These are phyloP conservation scores for Coemansia sp. DNA, from an alignment of 192 early-diverging fungal species.

Conservation along the genomic window DNA sequence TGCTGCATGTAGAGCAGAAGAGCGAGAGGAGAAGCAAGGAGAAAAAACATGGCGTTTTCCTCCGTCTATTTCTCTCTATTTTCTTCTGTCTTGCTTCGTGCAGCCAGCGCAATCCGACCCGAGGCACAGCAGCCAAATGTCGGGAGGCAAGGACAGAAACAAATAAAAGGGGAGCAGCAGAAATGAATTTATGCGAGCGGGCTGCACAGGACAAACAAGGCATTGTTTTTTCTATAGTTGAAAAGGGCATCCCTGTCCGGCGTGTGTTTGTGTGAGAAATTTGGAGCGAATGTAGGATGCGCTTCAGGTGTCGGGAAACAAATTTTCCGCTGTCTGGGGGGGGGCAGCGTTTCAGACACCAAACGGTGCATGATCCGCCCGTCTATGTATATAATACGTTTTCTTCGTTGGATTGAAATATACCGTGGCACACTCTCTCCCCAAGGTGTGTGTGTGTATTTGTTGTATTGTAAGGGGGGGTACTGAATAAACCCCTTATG, in stretches of 20 bases:
- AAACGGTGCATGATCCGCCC: no score
- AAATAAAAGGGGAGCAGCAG: background rate
- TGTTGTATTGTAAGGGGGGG: no score
- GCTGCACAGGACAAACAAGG: slow-evolving; percentile 7
- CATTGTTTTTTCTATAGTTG: background rate
- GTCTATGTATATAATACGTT: no score
- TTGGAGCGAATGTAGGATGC: background rate
- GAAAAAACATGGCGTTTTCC: no score
- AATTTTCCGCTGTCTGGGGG: background rate
- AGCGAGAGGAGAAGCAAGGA: no score
- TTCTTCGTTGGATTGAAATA: background rate
- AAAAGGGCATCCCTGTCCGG: no score
- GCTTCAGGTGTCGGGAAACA: background rate
- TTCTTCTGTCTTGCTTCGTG: no score
- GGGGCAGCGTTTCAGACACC: background rate
- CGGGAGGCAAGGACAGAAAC: background rate
- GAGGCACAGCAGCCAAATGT: no score
- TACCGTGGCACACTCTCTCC: background rate
- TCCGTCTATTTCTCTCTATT: no score
- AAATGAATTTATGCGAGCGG: slow-evolving; percentile 13
- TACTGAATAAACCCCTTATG: no score
- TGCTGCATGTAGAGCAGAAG: no score
- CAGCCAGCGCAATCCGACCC: no score
- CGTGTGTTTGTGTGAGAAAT: background rate
- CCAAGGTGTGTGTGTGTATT: background rate